Evolutionary conservation across 148 eudicot genomes (phyloP).

Genomic region (Rhododendron kiyosumense): DNA sequence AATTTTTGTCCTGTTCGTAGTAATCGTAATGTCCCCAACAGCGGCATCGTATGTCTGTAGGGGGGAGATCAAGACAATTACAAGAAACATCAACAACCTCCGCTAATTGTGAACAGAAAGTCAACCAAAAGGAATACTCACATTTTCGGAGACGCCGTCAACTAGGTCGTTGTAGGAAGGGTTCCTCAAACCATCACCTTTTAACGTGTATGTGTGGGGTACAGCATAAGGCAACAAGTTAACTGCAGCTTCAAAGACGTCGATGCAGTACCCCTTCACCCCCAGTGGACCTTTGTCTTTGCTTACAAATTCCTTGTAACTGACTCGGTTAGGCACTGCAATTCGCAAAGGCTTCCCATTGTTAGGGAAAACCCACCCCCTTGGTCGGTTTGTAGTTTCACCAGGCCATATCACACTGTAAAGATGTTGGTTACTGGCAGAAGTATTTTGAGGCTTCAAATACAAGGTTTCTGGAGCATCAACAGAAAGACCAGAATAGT

Average conservation of each 20-base stretch:
- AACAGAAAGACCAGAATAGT: slow-evolving; percentile 65
- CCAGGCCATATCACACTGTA: slow-evolving; percentile 84
- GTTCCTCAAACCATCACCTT: slow-evolving; percentile 68
- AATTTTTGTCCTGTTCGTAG: slow-evolving; percentile 68
- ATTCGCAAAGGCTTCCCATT: slow-evolving; percentile 74
- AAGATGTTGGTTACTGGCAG: slow-evolving; percentile 41
- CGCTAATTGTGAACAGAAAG: not conserved
- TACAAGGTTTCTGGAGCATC: slow-evolving; percentile 58
- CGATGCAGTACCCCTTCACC: slow-evolving; percentile 79
- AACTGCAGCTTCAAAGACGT: slow-evolving; percentile 89
- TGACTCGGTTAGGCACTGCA: slow-evolving; percentile 72
- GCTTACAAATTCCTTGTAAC: slow-evolving; percentile 48
- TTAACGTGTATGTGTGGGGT: slow-evolving; percentile 51
- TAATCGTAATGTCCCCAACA: slow-evolving; percentile 71
- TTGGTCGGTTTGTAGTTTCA: slow-evolving; percentile 50
- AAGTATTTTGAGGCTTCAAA: slow-evolving; percentile 40
- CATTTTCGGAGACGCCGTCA: slow-evolving; percentile 51
- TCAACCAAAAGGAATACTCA: slow-evolving; percentile 30
- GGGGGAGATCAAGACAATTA: slow-evolving; percentile 8
- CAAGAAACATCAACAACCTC: not conserved
- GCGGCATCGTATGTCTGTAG: slow-evolving; percentile 76
- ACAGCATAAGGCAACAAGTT: slow-evolving; percentile 77
- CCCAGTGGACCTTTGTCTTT: slow-evolving; percentile 55
- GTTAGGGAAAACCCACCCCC: slow-evolving; percentile 92
- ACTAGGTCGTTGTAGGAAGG: slow-evolving; percentile 54